Evolutionary conservation across 176 grass and related monocot genomes (phyloP).

Genomic region (Ensete ventricosum): DNA sequence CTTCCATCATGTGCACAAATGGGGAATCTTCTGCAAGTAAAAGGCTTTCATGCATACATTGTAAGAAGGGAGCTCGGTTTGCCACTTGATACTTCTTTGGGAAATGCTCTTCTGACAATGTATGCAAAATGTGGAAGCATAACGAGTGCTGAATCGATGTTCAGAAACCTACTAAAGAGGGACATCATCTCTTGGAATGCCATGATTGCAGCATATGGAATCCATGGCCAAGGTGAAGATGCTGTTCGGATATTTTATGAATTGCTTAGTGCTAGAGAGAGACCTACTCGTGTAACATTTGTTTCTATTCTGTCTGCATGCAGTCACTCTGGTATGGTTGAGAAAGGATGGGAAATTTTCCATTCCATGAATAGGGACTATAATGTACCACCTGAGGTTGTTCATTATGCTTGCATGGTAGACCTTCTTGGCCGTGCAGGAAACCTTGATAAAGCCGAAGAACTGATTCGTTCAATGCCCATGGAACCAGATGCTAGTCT

Average conservation of each 20-base stretch:
- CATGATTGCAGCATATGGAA: slow-evolving; percentile 26
- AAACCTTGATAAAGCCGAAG: slow-evolving; percentile 11
- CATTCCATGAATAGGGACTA: slow-evolving; percentile 16
- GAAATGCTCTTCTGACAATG: slow-evolving; percentile 25
- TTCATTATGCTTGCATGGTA: slow-evolving; percentile 24
- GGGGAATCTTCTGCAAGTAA: slow-evolving; percentile 6
- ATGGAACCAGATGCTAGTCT: slow-evolving; percentile 19
- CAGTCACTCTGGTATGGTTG: slow-evolving; percentile 20
- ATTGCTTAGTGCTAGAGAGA: not conserved
- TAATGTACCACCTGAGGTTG: slow-evolving; percentile 5
- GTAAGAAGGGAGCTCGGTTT: slow-evolving; percentile 15
- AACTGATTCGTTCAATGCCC: slow-evolving; percentile 9
- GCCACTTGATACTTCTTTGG: slow-evolving; percentile 2
- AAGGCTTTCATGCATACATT: slow-evolving; percentile 19
- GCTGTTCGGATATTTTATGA: slow-evolving; percentile 11
- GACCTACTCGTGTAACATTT: slow-evolving; percentile 16
- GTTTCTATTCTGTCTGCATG: slow-evolving; percentile 21
- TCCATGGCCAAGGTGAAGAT: slow-evolving; percentile 20
- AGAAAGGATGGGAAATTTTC: slow-evolving; percentile 20
- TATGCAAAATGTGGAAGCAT: slow-evolving; percentile 24
- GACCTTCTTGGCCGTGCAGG: slow-evolving; percentile 21
- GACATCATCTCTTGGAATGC: slow-evolving; percentile 25
- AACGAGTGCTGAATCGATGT: slow-evolving; percentile 11
- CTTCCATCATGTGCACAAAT: slow-evolving; percentile 25
- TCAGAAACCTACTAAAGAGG: slow-evolving; percentile 2